phyloP scores from a whole-genome alignment of 345 rosid genomes.

The Eutrema yunnanense region DNA sequence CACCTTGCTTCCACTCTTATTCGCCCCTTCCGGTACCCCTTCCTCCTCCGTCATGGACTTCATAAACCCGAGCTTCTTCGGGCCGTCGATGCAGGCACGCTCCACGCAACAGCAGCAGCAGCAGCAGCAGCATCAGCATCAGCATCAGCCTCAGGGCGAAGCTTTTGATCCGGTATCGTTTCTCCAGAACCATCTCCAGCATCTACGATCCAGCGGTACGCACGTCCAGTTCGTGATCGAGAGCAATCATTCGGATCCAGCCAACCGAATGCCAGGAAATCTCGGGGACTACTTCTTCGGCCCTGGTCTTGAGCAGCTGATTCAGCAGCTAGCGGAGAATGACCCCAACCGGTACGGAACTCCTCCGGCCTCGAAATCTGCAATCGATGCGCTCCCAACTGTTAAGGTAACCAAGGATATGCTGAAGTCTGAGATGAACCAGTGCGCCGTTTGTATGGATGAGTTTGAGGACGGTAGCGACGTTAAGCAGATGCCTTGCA shows the following conservation, averaged over 20 bases:
- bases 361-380: slow-evolving; percentile 72
- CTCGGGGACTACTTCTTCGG: slow-evolving; percentile 72
- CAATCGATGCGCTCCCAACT: slow-evolving; percentile 44
- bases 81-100: slow-evolving; percentile 16
- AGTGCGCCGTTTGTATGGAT: slow-evolving; percentile 77
- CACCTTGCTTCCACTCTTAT: slow-evolving; percentile 31
- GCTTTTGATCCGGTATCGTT: slow-evolving; percentile 50
- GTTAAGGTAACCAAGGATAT: slow-evolving; percentile 41
- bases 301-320: slow-evolving; percentile 70
- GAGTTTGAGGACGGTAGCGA: slow-evolving; percentile 46
- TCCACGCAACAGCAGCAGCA: neutral
- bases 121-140: neutral
- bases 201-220: slow-evolving; percentile 52
- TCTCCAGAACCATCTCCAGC: slow-evolving; percentile 50
- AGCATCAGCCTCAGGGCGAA: neutral
- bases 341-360: slow-evolving; percentile 74
- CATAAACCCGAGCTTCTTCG: slow-evolving; percentile 11
- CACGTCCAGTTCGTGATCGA: slow-evolving; percentile 61
- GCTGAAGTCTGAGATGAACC: slow-evolving; percentile 46
- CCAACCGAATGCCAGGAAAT: slow-evolving; percentile 25
- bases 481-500: slow-evolving; percentile 68
- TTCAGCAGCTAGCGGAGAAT: slow-evolving; percentile 73
- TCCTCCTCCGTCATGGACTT: slow-evolving; percentile 17
- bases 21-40: slow-evolving; percentile 23
- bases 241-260: slow-evolving; percentile 38